Base-by-base conservation (phyloP, 768 basidiomycete genomes). In the Termitomyces sp. region DNA sequence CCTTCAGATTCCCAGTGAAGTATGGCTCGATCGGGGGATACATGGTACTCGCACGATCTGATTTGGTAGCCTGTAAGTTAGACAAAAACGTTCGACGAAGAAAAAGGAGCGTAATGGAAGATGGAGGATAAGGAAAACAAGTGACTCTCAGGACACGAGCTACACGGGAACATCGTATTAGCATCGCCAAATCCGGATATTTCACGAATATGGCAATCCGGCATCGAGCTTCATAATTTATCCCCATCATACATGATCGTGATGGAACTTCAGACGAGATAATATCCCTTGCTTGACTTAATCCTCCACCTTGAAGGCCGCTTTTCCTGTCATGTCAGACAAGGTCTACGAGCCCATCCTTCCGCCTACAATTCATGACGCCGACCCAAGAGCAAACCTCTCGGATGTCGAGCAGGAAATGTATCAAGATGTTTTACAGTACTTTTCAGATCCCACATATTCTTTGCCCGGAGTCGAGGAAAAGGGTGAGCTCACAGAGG, bases 1-100 rank as follows among this genome's bases (percentile, higher is more conserved):
- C 88, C 64, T 88, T 85, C 52, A 94, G 78, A 36, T 60, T 80
- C 2, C 85, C 88, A 16, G 73, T 77, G 53, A 86, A 74, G 66
- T 81, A 90, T 0, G 90, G 88, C 60, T 85, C 72, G 58, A 83
- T 83, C 2, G 77, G 74, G 5, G 88, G 83, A 72, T 92, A 92
- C 87, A 90, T 87, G 61, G 22, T 48, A 50, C 30, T 55, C 26
- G 38, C 24, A 18, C 44, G 28, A 26, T 50, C n/a, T 6, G 35
- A 33, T 53, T 16, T 35, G 26, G 40, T 46, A 22, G 30, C n/a
- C 22, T 42, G 33, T 46, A 30, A 26, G n/a, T 40, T 40, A 22
- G 51, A 47, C 20, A 47, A 24, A 24, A 30, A 14, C n/a, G 26
- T 53, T 22, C 57, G 48, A 12, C 40, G 61, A n/a, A 14, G 16